Evolutionary conservation across 805 yeast species (phyloP), one percentile per base, ranked within the genome.

Genomic region (Ogataea methanolica): DNA sequence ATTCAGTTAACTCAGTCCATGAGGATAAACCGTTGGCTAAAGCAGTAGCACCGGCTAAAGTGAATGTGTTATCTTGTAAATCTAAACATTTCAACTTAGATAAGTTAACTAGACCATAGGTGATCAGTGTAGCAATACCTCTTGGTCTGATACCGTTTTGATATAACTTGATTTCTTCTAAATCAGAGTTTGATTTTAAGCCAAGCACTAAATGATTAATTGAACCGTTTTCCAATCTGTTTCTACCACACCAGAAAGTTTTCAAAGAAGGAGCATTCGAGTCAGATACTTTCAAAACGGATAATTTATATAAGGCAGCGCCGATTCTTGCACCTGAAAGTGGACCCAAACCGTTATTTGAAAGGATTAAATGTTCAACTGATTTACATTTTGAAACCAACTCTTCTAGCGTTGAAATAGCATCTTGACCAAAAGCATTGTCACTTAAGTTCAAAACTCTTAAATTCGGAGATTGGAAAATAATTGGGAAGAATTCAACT

Each of bases 331-430:
- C 85, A 59, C 99, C 99, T 0, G 98, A 96, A 65, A 86, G 86
- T 23, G 99, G 99, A 34, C 99, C 99, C 82, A 94, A 85, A 47
- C 99, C 99, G 66, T 94, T 94, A 70, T 94, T 94, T 41, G 97
- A 85, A 52, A 94, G 74, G 55, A 88, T 83, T 66, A 94, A 77
- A 64, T 94, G 97, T 67, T 88, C 85, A 47, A 94, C 70, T 23
- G 95, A 82, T 16, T 80, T 76, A 34, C 92, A 96, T 57, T 83
- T 75, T 12, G 87, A 71, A 49, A 94, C 73, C 59, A 83, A 90
- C 26, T 73, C 75, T 63, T 94, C 96, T 47, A 94, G 75, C 8
- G 94, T 95, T 49, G 85, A 96, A 52, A 94, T 88, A 22, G 98
- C 87, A 62, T 94, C 95, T 62, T 94, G 83, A 12, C 99, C 99